Percentiles rank a stretch among this genome's conserved stretches.
Conservation (phyloP, 129 eudicot species). For the Silybum marianum region DNA sequence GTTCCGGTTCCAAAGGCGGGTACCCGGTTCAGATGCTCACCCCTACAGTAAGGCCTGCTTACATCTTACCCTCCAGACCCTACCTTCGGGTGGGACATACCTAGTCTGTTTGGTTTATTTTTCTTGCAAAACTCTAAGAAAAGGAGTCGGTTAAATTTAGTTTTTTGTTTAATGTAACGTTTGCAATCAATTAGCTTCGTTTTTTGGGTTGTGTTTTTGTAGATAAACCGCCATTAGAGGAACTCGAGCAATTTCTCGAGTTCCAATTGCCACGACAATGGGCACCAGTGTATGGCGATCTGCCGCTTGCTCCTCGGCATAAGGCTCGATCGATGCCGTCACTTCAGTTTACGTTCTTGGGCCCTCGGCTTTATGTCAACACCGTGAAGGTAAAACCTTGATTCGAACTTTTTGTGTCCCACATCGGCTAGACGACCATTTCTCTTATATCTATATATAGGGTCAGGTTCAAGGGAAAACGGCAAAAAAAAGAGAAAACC, state of each 20-base stretch:
- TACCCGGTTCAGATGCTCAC: no score
- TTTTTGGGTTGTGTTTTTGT: constrained; percentile 7
- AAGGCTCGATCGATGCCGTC: constrained; percentile 46
- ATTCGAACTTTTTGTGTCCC: background rate
- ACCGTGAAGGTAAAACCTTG: constrained; percentile 60
- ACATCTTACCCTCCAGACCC: background rate
- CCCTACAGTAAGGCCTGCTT: background rate
- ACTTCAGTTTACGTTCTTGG: constrained; percentile 24
- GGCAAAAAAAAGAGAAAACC: no score
- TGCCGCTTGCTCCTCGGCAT: constrained; percentile 83
- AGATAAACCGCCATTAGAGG: constrained; percentile 81
- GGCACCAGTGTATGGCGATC: constrained; percentile 43
- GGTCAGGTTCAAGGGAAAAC: no score
- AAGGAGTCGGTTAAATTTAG: background rate
- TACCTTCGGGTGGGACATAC: background rate
- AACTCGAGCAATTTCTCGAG: constrained; percentile 46
- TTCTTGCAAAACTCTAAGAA: background rate
- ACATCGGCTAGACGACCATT: background rate
- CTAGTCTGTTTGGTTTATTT: background rate
- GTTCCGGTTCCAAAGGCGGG: no score
- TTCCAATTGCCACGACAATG: background rate
- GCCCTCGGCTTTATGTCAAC: constrained; percentile 88
- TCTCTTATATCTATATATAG: background rate
- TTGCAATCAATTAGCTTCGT: background rate
- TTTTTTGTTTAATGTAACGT: background rate